Conservation (phyloP, 2,329 filamentous ascomycete species). For the Ascochyta koolunga region DNA sequence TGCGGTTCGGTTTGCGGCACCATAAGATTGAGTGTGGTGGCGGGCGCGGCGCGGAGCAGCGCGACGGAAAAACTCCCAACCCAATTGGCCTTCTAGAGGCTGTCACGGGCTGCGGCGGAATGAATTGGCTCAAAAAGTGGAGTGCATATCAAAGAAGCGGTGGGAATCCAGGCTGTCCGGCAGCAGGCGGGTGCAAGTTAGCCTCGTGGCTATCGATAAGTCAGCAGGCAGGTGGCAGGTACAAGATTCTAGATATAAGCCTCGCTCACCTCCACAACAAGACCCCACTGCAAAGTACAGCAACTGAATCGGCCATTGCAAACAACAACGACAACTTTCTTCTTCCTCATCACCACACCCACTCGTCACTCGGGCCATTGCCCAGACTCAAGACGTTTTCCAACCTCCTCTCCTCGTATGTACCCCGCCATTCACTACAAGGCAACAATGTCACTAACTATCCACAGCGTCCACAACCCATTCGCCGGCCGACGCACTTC, state of each 20-base stretch:
- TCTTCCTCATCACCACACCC: constrained; percentile 21
- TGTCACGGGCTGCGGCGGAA: constrained; percentile 26
- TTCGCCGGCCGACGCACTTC: constrained; percentile 96
- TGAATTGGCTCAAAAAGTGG: constrained; percentile 33
- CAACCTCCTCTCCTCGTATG: constrained; percentile 96
- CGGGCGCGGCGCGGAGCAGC: constrained; percentile 23
- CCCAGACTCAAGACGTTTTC: constrained; percentile 92
- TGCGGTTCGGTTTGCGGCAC: constrained; percentile 28
- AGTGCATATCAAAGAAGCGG: constrained; percentile 37
- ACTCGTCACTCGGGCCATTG: constrained; percentile 48
- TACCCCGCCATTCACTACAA: constrained; percentile 31
- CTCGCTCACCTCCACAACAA: constrained; percentile 11
- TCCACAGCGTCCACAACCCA: constrained; percentile 82
- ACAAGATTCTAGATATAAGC: constrained; percentile 27
- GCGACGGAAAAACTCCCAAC: constrained; percentile 5
- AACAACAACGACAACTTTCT: constrained; percentile 12
- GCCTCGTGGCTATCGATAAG: constrained; percentile 23
- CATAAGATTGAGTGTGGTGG: constrained; percentile 30
- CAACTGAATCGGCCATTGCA: constrained; percentile 6
- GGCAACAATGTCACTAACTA: constrained; percentile 27
- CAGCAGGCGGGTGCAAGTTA: constrained; percentile 32
- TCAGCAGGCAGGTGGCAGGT: constrained; percentile 17
- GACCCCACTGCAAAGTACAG: constrained; percentile 18
- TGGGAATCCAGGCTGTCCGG: constrained; percentile 36
- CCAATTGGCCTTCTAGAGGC: constrained; percentile 31